Conservation (phyloP, 306 rosid species). For the Fagus crenata region DNA sequence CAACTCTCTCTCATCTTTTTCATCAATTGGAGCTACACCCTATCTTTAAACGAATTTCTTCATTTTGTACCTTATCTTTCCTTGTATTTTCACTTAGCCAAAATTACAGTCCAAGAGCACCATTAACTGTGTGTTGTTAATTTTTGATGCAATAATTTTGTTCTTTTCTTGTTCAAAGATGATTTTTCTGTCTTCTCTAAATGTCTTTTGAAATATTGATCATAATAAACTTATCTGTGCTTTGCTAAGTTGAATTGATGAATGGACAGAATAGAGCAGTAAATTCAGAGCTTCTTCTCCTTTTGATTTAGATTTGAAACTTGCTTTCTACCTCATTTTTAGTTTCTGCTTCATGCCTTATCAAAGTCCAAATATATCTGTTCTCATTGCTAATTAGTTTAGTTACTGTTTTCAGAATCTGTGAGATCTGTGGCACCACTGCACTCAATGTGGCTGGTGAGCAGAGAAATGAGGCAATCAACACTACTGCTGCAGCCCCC, state of each 20-base stretch:
- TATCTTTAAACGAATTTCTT: too few relatives aligned
- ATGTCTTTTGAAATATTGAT: neutral
- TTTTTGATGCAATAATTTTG: too few relatives aligned
- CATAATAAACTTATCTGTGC: neutral
- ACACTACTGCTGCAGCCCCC: constrained; percentile 38
- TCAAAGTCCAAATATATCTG: neutral
- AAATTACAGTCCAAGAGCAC: neutral
- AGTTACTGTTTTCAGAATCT: constrained; percentile 48
- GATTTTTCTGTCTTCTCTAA: neutral
- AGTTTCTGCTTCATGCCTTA: neutral
- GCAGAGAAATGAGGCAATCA: constrained; percentile 60
- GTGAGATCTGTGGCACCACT: constrained; percentile 81
- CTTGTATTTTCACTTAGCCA: neutral
- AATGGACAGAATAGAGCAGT: neutral
- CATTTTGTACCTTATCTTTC: too few relatives aligned
- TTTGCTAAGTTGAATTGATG: constrained; percentile 3
- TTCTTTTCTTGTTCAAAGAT: too few relatives aligned
- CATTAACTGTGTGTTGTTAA: neutral
- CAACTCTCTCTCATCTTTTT: too few relatives aligned
- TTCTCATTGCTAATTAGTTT: neutral
- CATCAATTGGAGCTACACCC: too few relatives aligned
- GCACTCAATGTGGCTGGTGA: constrained; percentile 73
- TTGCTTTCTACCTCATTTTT: neutral
- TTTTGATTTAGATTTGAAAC: neutral
- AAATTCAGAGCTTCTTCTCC: neutral